phyloP scores from a whole-genome alignment of 2,329 filamentous ascomycete genomes.

The Ciborinia camelliae region DNA sequence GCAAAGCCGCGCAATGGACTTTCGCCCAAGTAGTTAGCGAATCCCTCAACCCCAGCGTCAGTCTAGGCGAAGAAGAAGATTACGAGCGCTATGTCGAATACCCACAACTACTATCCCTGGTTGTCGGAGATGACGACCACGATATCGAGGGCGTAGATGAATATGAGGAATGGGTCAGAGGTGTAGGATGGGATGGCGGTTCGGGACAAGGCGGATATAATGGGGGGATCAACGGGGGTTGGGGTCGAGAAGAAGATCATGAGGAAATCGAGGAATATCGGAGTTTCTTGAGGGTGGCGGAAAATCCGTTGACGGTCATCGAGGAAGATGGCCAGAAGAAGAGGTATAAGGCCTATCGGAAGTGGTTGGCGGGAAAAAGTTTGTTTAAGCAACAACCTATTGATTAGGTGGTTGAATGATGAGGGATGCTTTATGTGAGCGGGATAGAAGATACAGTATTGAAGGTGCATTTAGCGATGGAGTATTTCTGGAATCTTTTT shows the following conservation, averaged over 20 bases:
- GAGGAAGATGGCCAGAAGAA: slow-evolving; percentile 88
- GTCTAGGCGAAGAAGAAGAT: slow-evolving; percentile 71
- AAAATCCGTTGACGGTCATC: slow-evolving; percentile 82
- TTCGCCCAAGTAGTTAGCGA: slow-evolving; percentile 82
- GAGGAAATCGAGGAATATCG: slow-evolving; percentile 68
- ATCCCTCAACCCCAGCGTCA: slow-evolving; percentile 81
- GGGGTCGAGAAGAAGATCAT: slow-evolving; percentile 47
- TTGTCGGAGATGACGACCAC: slow-evolving; percentile 59
- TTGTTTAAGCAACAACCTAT: slow-evolving; percentile 86
- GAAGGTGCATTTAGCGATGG: neutral
- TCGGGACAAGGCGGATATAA: slow-evolving; percentile 66
- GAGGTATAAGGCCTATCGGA: slow-evolving; percentile 91
- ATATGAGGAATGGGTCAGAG: slow-evolving; percentile 70
- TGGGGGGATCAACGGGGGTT: slow-evolving; percentile 66
- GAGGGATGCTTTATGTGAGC: too few relatives aligned
- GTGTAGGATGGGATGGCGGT: slow-evolving; percentile 51
- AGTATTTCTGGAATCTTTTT: neutral
- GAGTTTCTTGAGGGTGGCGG: slow-evolving; percentile 71
- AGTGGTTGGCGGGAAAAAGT: slow-evolving; percentile 93
- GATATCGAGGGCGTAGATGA: slow-evolving; percentile 62
- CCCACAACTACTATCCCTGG: slow-evolving; percentile 82
- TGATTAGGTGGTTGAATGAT: slow-evolving; percentile 35
- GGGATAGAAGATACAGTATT: neutral
- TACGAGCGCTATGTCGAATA: slow-evolving; percentile 88
- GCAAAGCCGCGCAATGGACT: slow-evolving; percentile 81